phyloP scores from a whole-genome alignment of 768 basidiomycete species.

The Rubroboletus satanas region DNA sequence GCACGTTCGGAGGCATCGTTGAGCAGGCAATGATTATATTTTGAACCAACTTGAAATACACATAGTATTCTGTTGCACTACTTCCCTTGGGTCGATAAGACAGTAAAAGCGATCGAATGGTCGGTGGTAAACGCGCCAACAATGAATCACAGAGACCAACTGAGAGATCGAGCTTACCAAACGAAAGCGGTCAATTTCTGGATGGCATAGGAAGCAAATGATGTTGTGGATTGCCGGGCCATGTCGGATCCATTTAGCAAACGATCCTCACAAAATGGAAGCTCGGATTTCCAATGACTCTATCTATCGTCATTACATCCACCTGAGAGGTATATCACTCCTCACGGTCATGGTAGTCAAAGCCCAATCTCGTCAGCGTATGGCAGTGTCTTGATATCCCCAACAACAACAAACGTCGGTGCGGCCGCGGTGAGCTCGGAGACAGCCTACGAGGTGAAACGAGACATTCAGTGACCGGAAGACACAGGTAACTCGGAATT shows the following conservation, averaged over 20 bases:
- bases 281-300: conserved; percentile 8
- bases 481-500: not conserved
- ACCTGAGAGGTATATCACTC: conserved; percentile 11
- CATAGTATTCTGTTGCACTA: too few relatives aligned
- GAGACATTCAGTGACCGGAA: not conserved
- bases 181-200: not conserved
- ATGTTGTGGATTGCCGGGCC: too few relatives aligned
- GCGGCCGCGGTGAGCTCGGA: conserved; percentile 65
- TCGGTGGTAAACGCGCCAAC: too few relatives aligned
- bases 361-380: conserved; percentile 82
- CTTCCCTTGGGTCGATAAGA: too few relatives aligned
- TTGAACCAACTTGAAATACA: too few relatives aligned
- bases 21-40: too few relatives aligned
- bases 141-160: too few relatives aligned
- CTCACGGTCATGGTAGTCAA: conserved; percentile 31
- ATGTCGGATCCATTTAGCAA: not conserved
- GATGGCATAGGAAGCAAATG: not conserved
- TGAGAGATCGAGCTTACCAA: not conserved
- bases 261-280: not conserved
- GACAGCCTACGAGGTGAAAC: conserved; percentile 40
- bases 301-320: conserved; percentile 19
- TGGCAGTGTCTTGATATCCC: conserved; percentile 72
- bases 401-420: conserved; percentile 86
- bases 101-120: not conserved
- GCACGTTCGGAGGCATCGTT: too few relatives aligned